phyloP scores from a whole-genome alignment of 1,139 yeast genomes.

The Candida anutae region DNA sequence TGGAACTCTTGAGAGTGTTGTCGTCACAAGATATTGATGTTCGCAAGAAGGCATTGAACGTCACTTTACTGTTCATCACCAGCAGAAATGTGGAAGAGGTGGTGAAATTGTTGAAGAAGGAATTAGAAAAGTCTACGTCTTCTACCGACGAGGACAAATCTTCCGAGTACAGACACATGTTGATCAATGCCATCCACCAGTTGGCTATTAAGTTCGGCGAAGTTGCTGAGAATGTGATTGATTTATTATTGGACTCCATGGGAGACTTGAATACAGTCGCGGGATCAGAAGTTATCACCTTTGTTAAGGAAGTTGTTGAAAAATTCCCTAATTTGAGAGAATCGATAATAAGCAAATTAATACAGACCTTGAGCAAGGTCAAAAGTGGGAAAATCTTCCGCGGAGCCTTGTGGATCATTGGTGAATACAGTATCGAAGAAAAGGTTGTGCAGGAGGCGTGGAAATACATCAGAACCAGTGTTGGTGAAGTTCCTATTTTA shows the following conservation, averaged over 20 bases:
- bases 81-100: conserved; percentile 93
- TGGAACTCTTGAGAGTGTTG: conserved; percentile 81
- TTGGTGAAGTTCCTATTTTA: conserved; percentile 89
- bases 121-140: conserved; percentile 63
- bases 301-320: conserved; percentile 91
- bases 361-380: conserved; percentile 55
- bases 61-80: conserved; percentile 71
- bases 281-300: conserved; percentile 84
- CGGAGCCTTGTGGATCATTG: conserved; percentile 92
- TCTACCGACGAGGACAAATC: conserved; percentile 69
- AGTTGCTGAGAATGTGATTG: conserved; percentile 88
- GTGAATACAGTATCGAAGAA: conserved; percentile 79
- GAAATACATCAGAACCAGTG: conserved; percentile 73
- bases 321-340: conserved; percentile 78
- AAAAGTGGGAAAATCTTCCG: conserved; percentile 88
- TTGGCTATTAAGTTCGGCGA: conserved; percentile 86
- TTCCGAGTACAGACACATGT: conserved; percentile 79
- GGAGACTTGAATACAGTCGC: conserved; percentile 76
- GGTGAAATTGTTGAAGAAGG: conserved; percentile 84
- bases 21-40: conserved; percentile 87
- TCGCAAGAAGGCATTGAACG: conserved; percentile 78
- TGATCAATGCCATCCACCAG: conserved; percentile 82
- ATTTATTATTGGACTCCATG: conserved; percentile 77
- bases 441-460: conserved; percentile 75
- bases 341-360: conserved; percentile 57